phyloP scores from a whole-genome alignment of 2,329 filamentous ascomycete species.

The Graphilbum fragrans region DNA sequence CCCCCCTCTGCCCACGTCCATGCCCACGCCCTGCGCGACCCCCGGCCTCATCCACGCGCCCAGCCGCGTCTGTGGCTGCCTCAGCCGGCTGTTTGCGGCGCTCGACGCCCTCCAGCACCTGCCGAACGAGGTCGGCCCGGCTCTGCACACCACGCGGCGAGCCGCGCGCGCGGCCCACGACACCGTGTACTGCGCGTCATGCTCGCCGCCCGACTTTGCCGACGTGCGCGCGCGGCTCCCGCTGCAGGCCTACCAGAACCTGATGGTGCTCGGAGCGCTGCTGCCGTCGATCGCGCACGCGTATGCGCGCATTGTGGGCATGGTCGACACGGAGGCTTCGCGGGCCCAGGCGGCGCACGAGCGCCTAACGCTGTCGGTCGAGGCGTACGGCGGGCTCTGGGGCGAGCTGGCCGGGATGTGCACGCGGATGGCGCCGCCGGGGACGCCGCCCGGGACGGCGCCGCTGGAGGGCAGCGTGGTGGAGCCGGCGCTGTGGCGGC shows the following conservation, averaged over 20 bases:
- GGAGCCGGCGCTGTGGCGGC: slow-evolving; percentile 41
- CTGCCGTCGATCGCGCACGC: slow-evolving; percentile 45
- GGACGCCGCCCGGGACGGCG: too few relatives aligned
- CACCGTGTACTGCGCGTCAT: slow-evolving; percentile 36
- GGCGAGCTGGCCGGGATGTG: slow-evolving; percentile 20
- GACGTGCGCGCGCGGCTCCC: slow-evolving; percentile 23
- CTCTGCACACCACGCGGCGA: slow-evolving; percentile 33
- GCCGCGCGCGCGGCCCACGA: slow-evolving; percentile 37
- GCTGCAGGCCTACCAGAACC: slow-evolving; percentile 42
- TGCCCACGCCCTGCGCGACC: too few relatives aligned
- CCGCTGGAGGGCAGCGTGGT: slow-evolving; percentile 31
- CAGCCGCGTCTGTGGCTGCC: slow-evolving; percentile 42
- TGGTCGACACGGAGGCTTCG: slow-evolving; percentile 40
- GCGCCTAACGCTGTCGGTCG: slow-evolving; percentile 31
- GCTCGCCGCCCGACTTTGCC: slow-evolving; percentile 26
- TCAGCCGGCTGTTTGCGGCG: slow-evolving; percentile 35
- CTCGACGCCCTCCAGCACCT: slow-evolving; percentile 36
- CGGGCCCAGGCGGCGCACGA: slow-evolving; percentile 28
- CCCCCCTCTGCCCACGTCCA: too few relatives aligned
- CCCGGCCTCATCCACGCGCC: too few relatives aligned
- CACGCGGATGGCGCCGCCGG: too few relatives aligned
- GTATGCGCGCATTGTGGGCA: slow-evolving; percentile 40
- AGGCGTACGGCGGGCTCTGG: slow-evolving; percentile 37
- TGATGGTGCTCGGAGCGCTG: slow-evolving; percentile 46
- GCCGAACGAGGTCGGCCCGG: slow-evolving; percentile 29